phyloP scores from a whole-genome alignment of 805 yeast genomes.

The Kodamaea neixiangensis region DNA sequence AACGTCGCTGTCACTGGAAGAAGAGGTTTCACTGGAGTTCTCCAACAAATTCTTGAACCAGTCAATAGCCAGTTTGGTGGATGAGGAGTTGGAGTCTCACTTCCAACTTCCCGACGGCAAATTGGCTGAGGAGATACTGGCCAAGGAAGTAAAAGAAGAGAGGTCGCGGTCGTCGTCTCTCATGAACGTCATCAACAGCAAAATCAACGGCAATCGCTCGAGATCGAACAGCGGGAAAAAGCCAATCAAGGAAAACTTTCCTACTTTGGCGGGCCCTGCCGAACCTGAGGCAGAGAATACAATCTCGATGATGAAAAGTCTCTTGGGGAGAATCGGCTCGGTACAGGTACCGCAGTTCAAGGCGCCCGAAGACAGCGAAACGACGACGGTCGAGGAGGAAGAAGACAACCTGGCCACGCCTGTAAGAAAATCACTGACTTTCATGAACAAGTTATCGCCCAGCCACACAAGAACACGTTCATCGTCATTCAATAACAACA shows the following conservation, averaged over 20 bases:
- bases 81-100: slow-evolving; percentile 25
- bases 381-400: slow-evolving; percentile 14
- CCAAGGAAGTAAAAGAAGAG: slow-evolving; percentile 10
- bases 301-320: slow-evolving; percentile 34
- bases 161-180: slow-evolving; percentile 43
- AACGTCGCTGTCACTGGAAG: slow-evolving; percentile 7
- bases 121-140: slow-evolving; percentile 17
- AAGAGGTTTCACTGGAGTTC: slow-evolving; percentile 9
- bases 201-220: slow-evolving; percentile 33
- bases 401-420: slow-evolving; percentile 9
- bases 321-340: slow-evolving; percentile 33
- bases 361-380: slow-evolving; percentile 4
- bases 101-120: slow-evolving; percentile 32
- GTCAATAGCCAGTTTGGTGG: slow-evolving; percentile 27
- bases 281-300: slow-evolving; percentile 21
- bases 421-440: slow-evolving; percentile 3
- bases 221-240: slow-evolving; percentile 35
- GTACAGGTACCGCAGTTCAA: slow-evolving; percentile 23
- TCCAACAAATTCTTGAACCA: slow-evolving; percentile 11
- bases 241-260: slow-evolving; percentile 26
- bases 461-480: slow-evolving; percentile 40
- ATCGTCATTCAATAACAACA: slow-evolving; percentile 31
- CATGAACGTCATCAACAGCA: slow-evolving; percentile 35
- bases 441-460: slow-evolving; percentile 32
- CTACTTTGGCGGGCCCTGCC: slow-evolving; percentile 19